Base-by-base conservation (phyloP, 2,329 filamentous ascomycete species). In the Calonectria hongkongensis region DNA sequence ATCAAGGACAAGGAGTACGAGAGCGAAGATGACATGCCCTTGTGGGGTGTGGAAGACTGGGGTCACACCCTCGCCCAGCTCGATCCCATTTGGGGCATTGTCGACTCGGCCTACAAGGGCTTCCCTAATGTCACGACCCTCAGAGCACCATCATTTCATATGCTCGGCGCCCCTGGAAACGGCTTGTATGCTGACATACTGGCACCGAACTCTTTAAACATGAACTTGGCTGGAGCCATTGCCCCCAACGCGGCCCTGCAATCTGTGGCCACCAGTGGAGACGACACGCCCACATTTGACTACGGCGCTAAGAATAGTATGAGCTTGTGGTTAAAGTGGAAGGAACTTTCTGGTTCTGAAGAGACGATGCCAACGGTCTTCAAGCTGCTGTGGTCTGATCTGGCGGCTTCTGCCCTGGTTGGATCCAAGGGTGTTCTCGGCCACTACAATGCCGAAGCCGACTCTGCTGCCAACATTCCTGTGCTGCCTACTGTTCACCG, bases 1-100 rank as follows among this genome's bases (percentile, higher is more conserved):
- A 76, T 88, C n/a, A 65, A 67, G 16, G 78, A 83, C 2, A 88
- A 88, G 73, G 60, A 63, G 7, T 87, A 87, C 65, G 18, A 74
- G 2, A 74, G 75, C 41, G 74, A 83, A 3, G 76, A 79, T 0
- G 78, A 81, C 1, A 75, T 77, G 66, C 83, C 83, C 0, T 75
- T 84, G 7, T 85, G 83, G 83, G 83, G 76, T 0, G 63, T 81
- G 10, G 82, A 83, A 43, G 79, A 85, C 43, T 76, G 58, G 62
- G 54, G 54, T 6, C 25, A 71, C 25, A 66, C 50, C 33, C 68
- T 78, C 18, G 28, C 50, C 28, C 72, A 73, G 25, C 70, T 76
- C 43, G 10, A 73, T 13, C 75, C 77, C 5, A 74, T 77, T 51
- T 79, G 77, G 76, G 76, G 77, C 18, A 63, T 79, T 16, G 58